Conservation (phyloP, 1,284 basidiomycete species). For the Fomitopsis pinicola region DNA sequence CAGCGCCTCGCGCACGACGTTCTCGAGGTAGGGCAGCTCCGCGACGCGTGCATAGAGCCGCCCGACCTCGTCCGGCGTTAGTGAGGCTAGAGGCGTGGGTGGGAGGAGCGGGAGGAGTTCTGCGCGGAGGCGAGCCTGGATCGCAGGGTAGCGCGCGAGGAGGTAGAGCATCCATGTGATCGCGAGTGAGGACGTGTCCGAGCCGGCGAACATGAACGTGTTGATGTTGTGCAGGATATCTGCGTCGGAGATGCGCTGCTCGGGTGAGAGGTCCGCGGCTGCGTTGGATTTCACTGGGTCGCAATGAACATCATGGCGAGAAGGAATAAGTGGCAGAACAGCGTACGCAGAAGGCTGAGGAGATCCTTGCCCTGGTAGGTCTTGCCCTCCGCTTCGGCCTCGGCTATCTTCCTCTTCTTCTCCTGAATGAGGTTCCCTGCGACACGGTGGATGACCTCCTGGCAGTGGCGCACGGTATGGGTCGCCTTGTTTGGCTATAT, state of each 20-base stretch:
- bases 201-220: constrained; percentile 85
- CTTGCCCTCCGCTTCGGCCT: constrained; percentile 46
- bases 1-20: constrained; percentile 70
- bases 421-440: constrained; percentile 68
- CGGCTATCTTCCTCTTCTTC: constrained; percentile 62
- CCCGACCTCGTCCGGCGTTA: constrained; percentile 55
- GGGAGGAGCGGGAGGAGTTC: constrained; percentile 51
- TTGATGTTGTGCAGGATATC: constrained; percentile 81
- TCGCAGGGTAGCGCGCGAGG: constrained; percentile 56
- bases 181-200: constrained; percentile 77
- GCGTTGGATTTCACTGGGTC: constrained; percentile 68
- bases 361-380: constrained; percentile 58
- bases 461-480: constrained; percentile 49
- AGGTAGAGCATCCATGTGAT: constrained; percentile 75
- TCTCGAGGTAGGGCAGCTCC: constrained; percentile 69
- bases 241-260: constrained; percentile 74
- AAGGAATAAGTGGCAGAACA: constrained; percentile 1
- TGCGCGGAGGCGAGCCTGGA: constrained; percentile 60
- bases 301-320: background rate
- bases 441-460: constrained; percentile 57
- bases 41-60: constrained; percentile 56
- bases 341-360: constrained; percentile 60
- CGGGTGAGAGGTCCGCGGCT: constrained; percentile 54
- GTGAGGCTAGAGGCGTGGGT: constrained; percentile 30
- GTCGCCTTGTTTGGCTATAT: constrained; percentile 51